These are phyloP conservation scores for Triticum urartu DNA, from an alignment of 176 grass and related monocot genomes.

Conservation along the genomic window DNA sequence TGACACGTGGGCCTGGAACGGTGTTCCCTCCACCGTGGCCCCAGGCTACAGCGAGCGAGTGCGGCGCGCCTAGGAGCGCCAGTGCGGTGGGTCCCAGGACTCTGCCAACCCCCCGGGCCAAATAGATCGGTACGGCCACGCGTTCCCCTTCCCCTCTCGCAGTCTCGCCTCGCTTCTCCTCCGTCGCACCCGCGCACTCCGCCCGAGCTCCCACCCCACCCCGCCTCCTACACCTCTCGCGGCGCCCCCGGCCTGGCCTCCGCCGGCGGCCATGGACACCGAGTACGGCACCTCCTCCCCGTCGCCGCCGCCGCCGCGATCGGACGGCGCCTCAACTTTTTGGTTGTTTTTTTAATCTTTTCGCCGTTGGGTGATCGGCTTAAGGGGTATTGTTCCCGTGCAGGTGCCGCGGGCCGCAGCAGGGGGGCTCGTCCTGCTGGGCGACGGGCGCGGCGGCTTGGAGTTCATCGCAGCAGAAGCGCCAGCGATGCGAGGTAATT, in stretches of 20 bases:
- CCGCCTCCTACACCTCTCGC: neutral
- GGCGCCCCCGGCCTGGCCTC: neutral
- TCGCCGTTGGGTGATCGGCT: neutral
- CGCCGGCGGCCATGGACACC: conserved; percentile 31
- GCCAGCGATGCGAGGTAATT: conserved; percentile 53
- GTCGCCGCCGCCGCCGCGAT: neutral
- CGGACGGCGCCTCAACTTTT: neutral
- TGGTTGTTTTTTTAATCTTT: too few species aligned
- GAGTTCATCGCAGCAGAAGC: conserved; percentile 36
- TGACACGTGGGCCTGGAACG: neutral
- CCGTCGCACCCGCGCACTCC: neutral
- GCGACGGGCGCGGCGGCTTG: neutral
- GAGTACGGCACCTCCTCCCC: neutral
- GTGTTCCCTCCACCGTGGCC: neutral
- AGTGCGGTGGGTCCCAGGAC: neutral
- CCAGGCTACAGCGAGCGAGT: neutral
- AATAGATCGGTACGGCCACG: conserved; percentile 14
- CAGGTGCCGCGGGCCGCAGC: conserved; percentile 41
- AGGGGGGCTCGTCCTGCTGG: conserved; percentile 40
- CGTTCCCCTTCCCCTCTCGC: neutral
- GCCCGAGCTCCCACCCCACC: neutral
- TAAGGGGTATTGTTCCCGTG: neutral
- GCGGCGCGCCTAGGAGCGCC: too few species aligned
- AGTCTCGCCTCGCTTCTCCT: neutral
- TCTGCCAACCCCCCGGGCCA: conserved; percentile 8